phyloP scores from a whole-genome alignment of 164 flowering plant species.

The Sedum album region DNA sequence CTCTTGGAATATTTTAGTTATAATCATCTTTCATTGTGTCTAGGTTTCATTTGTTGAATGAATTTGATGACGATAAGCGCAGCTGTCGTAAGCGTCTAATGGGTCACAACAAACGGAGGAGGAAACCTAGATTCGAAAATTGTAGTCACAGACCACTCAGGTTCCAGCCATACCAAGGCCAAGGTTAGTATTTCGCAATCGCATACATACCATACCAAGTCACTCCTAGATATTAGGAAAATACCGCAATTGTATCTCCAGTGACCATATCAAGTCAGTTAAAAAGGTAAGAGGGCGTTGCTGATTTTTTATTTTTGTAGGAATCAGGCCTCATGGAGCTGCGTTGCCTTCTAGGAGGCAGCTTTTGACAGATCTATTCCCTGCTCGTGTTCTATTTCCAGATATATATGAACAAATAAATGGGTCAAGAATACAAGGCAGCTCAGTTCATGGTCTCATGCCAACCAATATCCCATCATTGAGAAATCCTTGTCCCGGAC shows the following conservation, averaged over 20 bases:
- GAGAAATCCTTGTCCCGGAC: slow-evolving; percentile 11
- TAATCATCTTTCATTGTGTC: not conserved
- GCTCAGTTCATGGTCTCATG: slow-evolving; percentile 7
- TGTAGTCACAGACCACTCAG: slow-evolving; percentile 11
- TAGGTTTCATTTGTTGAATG: slow-evolving; percentile 60
- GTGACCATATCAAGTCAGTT: no score
- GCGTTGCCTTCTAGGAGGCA: slow-evolving; percentile 12
- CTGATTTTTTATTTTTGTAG: slow-evolving; percentile 6
- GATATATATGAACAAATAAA: slow-evolving; percentile 14
- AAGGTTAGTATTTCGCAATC: slow-evolving; percentile 17
- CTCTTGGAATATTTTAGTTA: not conserved
- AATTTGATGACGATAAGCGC: slow-evolving; percentile 75
- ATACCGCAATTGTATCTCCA: no score
- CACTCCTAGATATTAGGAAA: no score
- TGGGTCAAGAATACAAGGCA: slow-evolving; percentile 6
- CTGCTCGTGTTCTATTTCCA: slow-evolving; percentile 14
- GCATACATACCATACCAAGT: no score
- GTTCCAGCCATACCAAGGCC: slow-evolving; percentile 20
- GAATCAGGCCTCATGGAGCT: slow-evolving; percentile 10
- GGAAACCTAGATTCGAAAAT: slow-evolving; percentile 40
- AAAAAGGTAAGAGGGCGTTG: no score
- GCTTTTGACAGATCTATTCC: slow-evolving; percentile 17
- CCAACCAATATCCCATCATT: slow-evolving; percentile 10
- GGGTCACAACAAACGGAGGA: slow-evolving; percentile 61
- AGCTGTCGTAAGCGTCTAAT: slow-evolving; percentile 74